Percentiles rank a stretch among this genome's conserved stretches.
phyloP scores from a whole-genome alignment of 164 flowering plant species.

The Umbilicus rupestris region DNA sequence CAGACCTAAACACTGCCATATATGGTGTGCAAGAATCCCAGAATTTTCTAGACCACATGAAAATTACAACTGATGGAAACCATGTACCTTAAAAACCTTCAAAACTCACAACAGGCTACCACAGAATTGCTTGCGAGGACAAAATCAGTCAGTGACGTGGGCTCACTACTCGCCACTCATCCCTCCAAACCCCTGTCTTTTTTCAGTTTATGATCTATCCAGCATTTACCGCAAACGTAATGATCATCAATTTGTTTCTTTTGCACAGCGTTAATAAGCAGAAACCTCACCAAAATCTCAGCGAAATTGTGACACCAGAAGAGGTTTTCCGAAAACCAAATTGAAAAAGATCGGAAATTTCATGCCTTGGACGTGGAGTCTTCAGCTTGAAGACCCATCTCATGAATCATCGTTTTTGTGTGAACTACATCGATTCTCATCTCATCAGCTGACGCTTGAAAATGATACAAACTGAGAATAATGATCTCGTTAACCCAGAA shows the following conservation, averaged over 20 bases:
- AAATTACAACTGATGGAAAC: not conserved
- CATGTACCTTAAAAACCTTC: not conserved
- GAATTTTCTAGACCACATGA: not conserved
- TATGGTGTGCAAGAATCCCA: not conserved
- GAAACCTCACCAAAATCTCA: not conserved
- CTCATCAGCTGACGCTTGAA: not conserved
- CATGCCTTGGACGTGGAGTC: not conserved
- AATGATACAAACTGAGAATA: not conserved
- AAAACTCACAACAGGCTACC: not conserved
- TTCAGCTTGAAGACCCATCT: not conserved
- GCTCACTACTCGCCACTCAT: not conserved
- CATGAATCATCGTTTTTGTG: constrained; percentile 4
- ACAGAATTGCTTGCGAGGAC: not conserved
- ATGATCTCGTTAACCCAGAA: too few species aligned
- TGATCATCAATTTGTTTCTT: not conserved
- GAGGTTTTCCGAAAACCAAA: not conserved
- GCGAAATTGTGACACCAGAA: not conserved
- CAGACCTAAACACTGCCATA: not conserved
- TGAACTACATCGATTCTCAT: not conserved
- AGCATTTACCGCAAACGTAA: not conserved
- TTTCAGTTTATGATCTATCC: not conserved
- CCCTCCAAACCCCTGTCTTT: not conserved
- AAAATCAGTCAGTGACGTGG: constrained; percentile 1
- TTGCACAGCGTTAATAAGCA: not conserved
- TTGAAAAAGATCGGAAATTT: not conserved